Conservation (phyloP, 805 yeast genomes). For the Zygosaccharomyces lentus region DNA sequence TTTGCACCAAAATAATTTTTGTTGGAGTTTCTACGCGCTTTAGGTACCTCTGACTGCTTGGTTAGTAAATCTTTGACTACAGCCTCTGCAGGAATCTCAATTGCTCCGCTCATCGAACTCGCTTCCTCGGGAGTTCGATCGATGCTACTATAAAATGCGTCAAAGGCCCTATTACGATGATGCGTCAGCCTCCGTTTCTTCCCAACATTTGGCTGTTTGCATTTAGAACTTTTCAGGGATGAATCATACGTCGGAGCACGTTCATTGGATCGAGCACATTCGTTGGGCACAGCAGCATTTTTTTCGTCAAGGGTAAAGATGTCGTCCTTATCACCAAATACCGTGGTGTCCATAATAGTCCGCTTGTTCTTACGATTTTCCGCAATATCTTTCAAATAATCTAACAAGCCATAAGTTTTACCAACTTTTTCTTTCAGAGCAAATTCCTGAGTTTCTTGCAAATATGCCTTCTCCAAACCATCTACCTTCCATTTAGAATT, state of each 20-base stretch:
- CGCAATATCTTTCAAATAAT: conserved; percentile 23
- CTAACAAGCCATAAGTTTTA: conserved; percentile 21
- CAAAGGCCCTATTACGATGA: conserved; percentile 17
- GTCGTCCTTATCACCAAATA: conserved; percentile 7
- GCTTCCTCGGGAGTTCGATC: conserved; percentile 11
- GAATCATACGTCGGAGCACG: background rate
- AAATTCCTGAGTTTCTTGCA: conserved; percentile 14
- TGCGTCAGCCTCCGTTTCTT: conserved; percentile 6
- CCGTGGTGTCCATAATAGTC: conserved; percentile 20
- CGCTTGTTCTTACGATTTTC: conserved; percentile 19
- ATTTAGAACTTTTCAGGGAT: background rate
- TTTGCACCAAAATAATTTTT: background rate
- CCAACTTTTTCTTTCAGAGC: conserved; percentile 13
- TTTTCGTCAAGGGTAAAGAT: background rate
- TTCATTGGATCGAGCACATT: background rate
- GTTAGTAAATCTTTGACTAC: conserved; percentile 17
- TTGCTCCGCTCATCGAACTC: conserved; percentile 1
- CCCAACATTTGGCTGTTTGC: background rate
- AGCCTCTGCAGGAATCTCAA: conserved; percentile 13
- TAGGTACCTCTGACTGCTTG: conserved; percentile 4
- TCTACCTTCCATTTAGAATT: conserved; percentile 23
- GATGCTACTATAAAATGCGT: conserved; percentile 17
- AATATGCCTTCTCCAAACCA: conserved; percentile 25
- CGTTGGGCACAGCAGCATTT: background rate
- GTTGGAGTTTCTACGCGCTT: background rate